Evolutionary conservation across 2,329 filamentous ascomycete species (phyloP).

Genomic region (Simplicillium sp.): DNA sequence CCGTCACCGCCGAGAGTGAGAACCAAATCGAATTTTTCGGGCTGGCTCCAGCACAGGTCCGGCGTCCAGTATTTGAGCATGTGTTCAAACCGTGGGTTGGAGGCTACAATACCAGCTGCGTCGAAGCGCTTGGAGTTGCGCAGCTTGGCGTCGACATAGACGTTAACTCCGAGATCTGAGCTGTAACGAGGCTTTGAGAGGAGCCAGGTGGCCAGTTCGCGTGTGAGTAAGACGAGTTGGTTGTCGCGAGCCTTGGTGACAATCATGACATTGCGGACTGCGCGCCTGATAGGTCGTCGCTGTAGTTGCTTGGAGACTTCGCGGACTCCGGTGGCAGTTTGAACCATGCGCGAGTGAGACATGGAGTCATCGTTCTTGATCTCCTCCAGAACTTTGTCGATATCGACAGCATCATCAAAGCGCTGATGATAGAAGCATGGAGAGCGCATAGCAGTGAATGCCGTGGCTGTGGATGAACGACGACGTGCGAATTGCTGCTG

Average conservation of each 20-base stretch:
- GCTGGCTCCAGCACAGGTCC: constrained; percentile 86
- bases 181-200: constrained; percentile 84
- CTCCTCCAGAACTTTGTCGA: constrained; percentile 90
- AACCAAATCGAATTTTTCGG: constrained; percentile 93
- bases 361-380: constrained; percentile 82
- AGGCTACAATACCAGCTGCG: constrained; percentile 58
- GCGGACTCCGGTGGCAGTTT: constrained; percentile 88
- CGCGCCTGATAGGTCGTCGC: constrained; percentile 81
- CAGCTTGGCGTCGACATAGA: constrained; percentile 96
- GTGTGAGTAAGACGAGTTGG: constrained; percentile 77
- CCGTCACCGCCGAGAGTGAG: constrained; percentile 80
- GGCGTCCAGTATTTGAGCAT: constrained; percentile 97
- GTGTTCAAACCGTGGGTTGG: constrained; percentile 65
- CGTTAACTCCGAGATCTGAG: constrained; percentile 82
- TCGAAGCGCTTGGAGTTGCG: constrained; percentile 83
- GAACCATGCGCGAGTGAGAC: constrained; percentile 87
- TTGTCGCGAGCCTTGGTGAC: constrained; percentile 97
- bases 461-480: constrained; percentile 10
- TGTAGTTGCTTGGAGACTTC: constrained; percentile 95
- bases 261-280: constrained; percentile 93
- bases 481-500: not conserved
- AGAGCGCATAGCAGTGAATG: constrained; percentile 64
- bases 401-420: constrained; percentile 92
- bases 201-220: constrained; percentile 81
- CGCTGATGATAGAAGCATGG: constrained; percentile 97